Conservation (phyloP, 768 basidiomycete genomes). For the Stropharia rugosoannulata region DNA sequence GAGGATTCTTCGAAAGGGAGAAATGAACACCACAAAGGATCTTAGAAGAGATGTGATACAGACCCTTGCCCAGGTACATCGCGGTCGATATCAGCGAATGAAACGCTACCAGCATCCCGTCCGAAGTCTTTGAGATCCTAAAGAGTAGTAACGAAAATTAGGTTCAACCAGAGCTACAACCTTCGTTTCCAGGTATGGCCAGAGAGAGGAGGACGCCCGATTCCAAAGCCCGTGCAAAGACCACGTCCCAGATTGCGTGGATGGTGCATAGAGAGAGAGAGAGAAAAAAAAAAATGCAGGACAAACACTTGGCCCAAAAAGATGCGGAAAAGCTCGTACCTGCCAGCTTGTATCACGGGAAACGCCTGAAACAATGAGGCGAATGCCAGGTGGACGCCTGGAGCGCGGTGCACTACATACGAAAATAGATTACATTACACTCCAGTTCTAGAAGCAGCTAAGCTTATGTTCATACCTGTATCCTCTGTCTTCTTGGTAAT, state of each 20-base stretch:
- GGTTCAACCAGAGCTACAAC: slow-evolving; percentile 26
- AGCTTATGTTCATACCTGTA: slow-evolving; percentile 49
- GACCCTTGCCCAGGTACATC: slow-evolving; percentile 86
- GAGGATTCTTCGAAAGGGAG: slow-evolving; percentile 59
- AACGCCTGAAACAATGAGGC: slow-evolving; percentile 84
- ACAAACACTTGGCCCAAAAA: slow-evolving; percentile 20
- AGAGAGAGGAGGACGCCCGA: slow-evolving; percentile 9
- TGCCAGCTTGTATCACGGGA: slow-evolving; percentile 98
- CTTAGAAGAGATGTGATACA: slow-evolving; percentile 20
- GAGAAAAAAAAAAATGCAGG: slow-evolving; percentile 20
- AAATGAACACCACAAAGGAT: not conserved
- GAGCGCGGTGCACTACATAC: slow-evolving; percentile 53
- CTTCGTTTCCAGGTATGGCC: slow-evolving; percentile 10
- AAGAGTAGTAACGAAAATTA: slow-evolving; percentile 42
- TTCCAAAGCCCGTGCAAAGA: slow-evolving; percentile 9
- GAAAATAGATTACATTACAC: slow-evolving; percentile 12
- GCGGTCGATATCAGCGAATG: slow-evolving; percentile 93
- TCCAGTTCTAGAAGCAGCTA: not conserved
- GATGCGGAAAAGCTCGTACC: slow-evolving; percentile 61
- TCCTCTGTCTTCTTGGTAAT: slow-evolving; percentile 58
- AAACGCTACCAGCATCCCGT: slow-evolving; percentile 89
- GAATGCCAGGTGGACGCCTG: slow-evolving; percentile 77
- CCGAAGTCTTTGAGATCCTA: slow-evolving; percentile 99
- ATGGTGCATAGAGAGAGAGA: slow-evolving; percentile 11
- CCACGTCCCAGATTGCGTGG: not conserved